Conservation (phyloP, 495 filamentous ascomycete genomes). For the Aspergillus mulundensis region DNA sequence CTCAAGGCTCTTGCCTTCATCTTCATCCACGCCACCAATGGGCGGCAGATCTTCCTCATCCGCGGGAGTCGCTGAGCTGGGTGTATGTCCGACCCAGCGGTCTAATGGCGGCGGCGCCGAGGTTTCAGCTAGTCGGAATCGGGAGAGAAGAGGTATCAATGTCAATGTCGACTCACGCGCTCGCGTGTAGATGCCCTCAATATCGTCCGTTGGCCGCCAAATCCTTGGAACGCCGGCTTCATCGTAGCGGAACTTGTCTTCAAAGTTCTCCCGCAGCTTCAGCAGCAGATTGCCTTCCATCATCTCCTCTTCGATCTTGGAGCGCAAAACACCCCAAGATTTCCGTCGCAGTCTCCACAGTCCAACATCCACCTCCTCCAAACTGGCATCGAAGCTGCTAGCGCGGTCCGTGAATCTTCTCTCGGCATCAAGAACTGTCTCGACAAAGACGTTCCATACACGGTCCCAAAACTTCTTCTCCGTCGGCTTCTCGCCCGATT, state of each 20-base stretch:
- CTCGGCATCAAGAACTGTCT: slow-evolving; percentile 83
- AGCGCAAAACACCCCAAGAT: slow-evolving; percentile 84
- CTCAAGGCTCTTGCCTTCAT: slow-evolving; percentile 86
- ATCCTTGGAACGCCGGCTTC: slow-evolving; percentile 91
- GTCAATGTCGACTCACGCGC: slow-evolving; percentile 87
- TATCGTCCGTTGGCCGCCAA: slow-evolving; percentile 96
- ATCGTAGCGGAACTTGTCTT: slow-evolving; percentile 98
- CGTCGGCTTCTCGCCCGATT: slow-evolving; percentile 64
- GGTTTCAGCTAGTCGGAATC: slow-evolving; percentile 70
- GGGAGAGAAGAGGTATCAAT: slow-evolving; percentile 82
- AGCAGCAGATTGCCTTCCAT: slow-evolving; percentile 94
- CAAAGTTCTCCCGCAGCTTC: slow-evolving; percentile 96
- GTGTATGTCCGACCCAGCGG: slow-evolving; percentile 75
- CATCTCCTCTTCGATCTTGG: slow-evolving; percentile 95
- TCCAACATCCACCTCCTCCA: slow-evolving; percentile 89
- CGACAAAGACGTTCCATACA: slow-evolving; percentile 81
- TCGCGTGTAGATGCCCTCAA: slow-evolving; percentile 87
- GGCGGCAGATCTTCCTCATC: slow-evolving; percentile 86
- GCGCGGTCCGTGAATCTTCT: slow-evolving; percentile 80
- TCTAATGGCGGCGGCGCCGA: slow-evolving; percentile 72
- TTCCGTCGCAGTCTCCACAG: slow-evolving; percentile 89
- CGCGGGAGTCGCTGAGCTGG: slow-evolving; percentile 67
- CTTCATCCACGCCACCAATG: slow-evolving; percentile 87
- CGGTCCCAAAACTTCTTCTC: slow-evolving; percentile 95
- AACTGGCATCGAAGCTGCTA: slow-evolving; percentile 84